Base-by-base conservation (phyloP, 2,329 filamentous ascomycete species). In the Akanthomyces dipterigenus region DNA sequence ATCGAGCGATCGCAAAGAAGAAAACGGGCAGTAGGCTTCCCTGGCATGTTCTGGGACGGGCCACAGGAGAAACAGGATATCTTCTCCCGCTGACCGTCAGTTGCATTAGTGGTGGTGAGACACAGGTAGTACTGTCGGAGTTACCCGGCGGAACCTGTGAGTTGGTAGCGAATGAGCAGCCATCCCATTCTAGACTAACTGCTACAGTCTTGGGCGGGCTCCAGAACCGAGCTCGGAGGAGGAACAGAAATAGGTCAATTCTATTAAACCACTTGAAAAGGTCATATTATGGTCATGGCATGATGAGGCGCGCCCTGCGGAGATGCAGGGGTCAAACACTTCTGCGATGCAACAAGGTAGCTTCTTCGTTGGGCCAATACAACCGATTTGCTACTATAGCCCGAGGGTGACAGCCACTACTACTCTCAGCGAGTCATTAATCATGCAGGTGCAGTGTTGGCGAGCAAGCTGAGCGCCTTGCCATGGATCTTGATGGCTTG, bases 41-140 rank as follows among this genome's bases (percentile, higher is more conserved):
- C 31, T 34, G 28, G 20, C n/a, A 22, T n/a, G 34, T 24, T 11
- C 24, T 5, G 24, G 16, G 51, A 18, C 14, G n/a, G 16, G 28
- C 24, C 2, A 43, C 28, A 56, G n/a, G 34, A 31, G 28, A 56
- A 24, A 48, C 24, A 26, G 26, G 9, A 20, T 3, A 45, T 9
- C n/a, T 45, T 8, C 12, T 42, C 36, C 28, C 34, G 55, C 24
- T 58, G 45, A 50, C 34, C 55, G 26, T 48, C 16, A 48, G 45
- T 58, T 58, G 36, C 55, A 58, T 58, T 49, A 36, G 24, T n/a
- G n/a, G 38, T 42, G 22, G 42, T 58, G 34, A 58, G 55, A 50
- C 55, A 50, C 5, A 34, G 36, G 34, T 24, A 40, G 31, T 31
- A 51, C 20, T 34, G 55, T 58, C 36, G 26, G 45, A 24, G 55